Evolutionary conservation across 176 grass and related monocot genomes (phyloP), one percentile per base, ranked within the genome.

Genomic region (Dactylis glomerata): DNA sequence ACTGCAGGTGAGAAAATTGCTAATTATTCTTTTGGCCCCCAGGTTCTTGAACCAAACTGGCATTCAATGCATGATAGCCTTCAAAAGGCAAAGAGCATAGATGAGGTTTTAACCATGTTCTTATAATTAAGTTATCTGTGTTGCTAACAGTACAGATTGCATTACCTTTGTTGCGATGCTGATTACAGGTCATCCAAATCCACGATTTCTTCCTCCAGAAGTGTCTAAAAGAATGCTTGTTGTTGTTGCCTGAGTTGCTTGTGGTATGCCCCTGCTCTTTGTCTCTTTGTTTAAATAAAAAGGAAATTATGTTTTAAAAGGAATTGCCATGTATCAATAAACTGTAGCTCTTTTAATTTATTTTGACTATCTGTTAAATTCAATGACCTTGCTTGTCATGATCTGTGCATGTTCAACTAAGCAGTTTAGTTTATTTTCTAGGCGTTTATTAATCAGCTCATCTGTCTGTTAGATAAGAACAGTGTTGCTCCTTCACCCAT

Each of bases 11-110:
- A 2, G 23, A 71, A 12, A 54, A 17, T 27, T 73, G n/a, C 55
- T 90, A 66, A 46, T 17, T 74, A 38, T 30, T 66, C 22, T 66
- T 76, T 79, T 87, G 55, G 28, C 28, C 45, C 37, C 68, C 54
- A 99, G 93, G 93, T 99, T 84, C 91, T 99, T 52, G 96, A 99
- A 91, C 96, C 93, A 85, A 99, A 99, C 76, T 96, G 96, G 96
- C 96, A 99, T 87, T 82, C 90, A 76, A 94, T 99, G 93, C 90
- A 92, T 80, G 92, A 89, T 26, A 66, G 86, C 7, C 90, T 99
- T 82, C 86, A 93, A 87, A 96, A 84, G 64, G 93, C 93, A 85
- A 96, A 78, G 85, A 99, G 91, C 88, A 96, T 99, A 82, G 97
- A 99, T 89, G 97, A 94, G 97, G 93, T 99, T 91, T 78, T 68